phyloP scores from a whole-genome alignment of 192 early-diverging fungal species.

The Funneliformis mosseae region DNA sequence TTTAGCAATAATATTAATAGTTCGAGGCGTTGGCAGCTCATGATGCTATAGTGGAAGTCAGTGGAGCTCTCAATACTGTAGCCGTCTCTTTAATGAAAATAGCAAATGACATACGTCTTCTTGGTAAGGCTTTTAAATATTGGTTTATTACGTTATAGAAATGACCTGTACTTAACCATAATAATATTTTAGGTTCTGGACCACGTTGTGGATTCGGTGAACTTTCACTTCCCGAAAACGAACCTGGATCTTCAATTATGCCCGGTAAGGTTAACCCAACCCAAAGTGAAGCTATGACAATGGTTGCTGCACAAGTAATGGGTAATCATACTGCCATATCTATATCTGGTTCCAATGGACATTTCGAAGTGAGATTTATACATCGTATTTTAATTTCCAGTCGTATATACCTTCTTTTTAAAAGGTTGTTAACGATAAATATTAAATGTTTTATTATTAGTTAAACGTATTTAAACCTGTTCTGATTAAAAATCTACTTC shows the following conservation, averaged over 20 bases:
- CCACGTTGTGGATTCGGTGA: constrained; percentile 98
- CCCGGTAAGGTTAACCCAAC: constrained; percentile 99
- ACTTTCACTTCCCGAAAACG: constrained; percentile 95
- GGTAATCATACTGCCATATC: constrained; percentile 96
- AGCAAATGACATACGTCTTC: constrained; percentile 96
- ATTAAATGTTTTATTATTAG: constrained; percentile 40
- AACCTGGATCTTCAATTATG: constrained; percentile 99
- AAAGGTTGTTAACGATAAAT: neutral
- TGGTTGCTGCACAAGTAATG: constrained; percentile 99
- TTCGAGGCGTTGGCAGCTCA: constrained; percentile 99
- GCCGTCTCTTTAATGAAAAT: constrained; percentile 98
- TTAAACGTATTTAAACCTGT: constrained; percentile 99
- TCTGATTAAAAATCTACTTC: constrained; percentile 96
- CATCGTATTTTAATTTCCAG: constrained; percentile 14
- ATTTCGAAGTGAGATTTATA: constrained; percentile 79
- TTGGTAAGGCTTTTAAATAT: constrained; percentile 50
- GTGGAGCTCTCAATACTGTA: constrained; percentile 92
- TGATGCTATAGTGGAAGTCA: constrained; percentile 96
- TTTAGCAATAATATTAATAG: constrained; percentile 42
- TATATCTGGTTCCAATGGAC: constrained; percentile 92
- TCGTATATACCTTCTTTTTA: neutral
- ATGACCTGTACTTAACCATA: neutral
- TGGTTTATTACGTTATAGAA: neutral
- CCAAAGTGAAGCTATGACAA: constrained; percentile 99
- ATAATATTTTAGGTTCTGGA: constrained; percentile 70